Evolutionary conservation across 2,329 filamentous ascomycete genomes (phyloP), one percentile per base, ranked within the genome.

Genomic region (Phialemoniopsis sp.): DNA sequence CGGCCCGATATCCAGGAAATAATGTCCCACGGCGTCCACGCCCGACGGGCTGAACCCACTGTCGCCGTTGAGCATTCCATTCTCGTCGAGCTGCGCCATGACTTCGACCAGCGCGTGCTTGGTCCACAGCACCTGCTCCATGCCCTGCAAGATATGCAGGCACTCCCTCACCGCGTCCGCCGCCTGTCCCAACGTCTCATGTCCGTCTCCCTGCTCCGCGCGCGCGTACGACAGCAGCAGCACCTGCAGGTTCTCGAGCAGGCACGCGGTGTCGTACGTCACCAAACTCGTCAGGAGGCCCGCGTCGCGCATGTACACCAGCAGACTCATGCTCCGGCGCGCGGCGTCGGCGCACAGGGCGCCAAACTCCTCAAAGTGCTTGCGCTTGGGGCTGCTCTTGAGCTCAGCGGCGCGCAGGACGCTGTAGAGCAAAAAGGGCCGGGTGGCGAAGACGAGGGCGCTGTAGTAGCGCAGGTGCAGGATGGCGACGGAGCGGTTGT

Each of bases 391-490:
- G 39, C 26, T 43, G 41, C 8, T 37, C 26, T 10, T 36, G 10
- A 44, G 18, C 13, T 43, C 38, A 2, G 37, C 35, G 8, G 39
- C 21, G 15, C 36, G 44, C 13, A 48, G 38, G 2, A 47, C 49
- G 13, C 37, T 43, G 34, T 54, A 51, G 3, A 55, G 43, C 29
- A 55, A 36, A 29, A 56, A 56, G 19, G 78, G 71, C 3, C 51
- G 48, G 1, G 51, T 53, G 29, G 46, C 46, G 21, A 51, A 50
- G 9, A 52, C 37, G 18, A 43, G 38, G 17, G 42, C 37, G 39
- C 44, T 47, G 48, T 48, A 53, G 43, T 51, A 53, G 8, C 51
- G 46, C 16, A 53, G 41, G 15, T 53, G 51, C 16, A 56, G 41
- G 5, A 53, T 39, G 3, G 50, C 48, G 2, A 54, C 50, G 13